Conservation (phyloP, 176 grass and related monocot species). For the Oropetium thomaeum region DNA sequence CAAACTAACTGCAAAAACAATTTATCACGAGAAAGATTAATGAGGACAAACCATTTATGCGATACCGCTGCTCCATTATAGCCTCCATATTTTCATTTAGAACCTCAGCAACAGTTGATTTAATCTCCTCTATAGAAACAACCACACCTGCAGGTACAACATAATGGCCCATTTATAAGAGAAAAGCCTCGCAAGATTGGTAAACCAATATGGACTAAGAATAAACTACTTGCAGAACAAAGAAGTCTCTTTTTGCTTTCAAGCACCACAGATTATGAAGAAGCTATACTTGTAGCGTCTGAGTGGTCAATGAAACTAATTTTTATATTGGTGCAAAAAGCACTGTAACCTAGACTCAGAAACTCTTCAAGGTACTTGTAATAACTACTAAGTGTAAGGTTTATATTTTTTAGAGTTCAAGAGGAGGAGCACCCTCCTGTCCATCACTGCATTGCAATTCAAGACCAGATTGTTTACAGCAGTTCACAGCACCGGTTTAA, state of each 20-base stretch:
- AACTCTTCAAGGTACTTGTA: neutral
- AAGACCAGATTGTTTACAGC: too few species aligned
- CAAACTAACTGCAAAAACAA: neutral
- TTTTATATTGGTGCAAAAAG: neutral
- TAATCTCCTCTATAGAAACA: slow-evolving; percentile 88
- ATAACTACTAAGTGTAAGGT: neutral
- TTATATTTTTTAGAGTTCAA: too few species aligned
- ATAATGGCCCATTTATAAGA: slow-evolving; percentile 24
- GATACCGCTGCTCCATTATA: slow-evolving; percentile 90
- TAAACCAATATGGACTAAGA: neutral
- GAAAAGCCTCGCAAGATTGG: neutral
- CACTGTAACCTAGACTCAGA: neutral
- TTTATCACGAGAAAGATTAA: slow-evolving; percentile 14
- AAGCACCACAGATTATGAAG: slow-evolving; percentile 7
- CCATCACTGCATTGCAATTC: too few species aligned
- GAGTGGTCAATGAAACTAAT: neutral
- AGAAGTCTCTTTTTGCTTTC: neutral
- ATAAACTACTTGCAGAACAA: slow-evolving; percentile 4
- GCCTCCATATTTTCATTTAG: slow-evolving; percentile 81
- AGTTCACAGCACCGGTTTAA: too few species aligned
- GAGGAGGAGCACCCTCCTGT: too few species aligned
- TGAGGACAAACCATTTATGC: slow-evolving; percentile 68
- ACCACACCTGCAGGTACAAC: slow-evolving; percentile 63
- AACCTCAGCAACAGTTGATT: slow-evolving; percentile 55
- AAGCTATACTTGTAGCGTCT: neutral